Base-by-base conservation (phyloP, 2,329 filamentous ascomycete species). In the Claviceps sp. region DNA sequence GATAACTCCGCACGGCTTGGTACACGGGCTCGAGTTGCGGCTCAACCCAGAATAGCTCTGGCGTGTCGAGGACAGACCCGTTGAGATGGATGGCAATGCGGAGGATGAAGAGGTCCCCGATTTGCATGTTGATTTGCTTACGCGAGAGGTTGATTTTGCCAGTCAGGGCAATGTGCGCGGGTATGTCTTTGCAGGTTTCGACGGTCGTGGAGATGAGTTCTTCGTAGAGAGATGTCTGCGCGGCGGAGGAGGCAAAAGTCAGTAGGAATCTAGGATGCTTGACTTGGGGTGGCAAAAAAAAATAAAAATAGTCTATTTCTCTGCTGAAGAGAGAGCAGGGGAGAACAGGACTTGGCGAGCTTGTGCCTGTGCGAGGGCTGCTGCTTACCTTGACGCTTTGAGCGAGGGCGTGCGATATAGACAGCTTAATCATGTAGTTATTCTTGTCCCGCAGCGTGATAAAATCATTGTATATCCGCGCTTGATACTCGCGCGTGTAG, bases 381-480 rank as follows among this genome's bases (percentile, higher is more conserved):
- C 9, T 48, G 55, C 62, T 47, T 66, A 84, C 83, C 78, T 98
- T 97, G 63, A 97, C 93, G 57, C 88, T 95, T 68, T 98, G 93
- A 0, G 91, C 87, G 47, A 98, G 74, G 2, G 93, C 93, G 71
- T 98, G 93, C 16, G 89, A 95, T 64, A 97, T 97, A 52, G 91
- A 89, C 40, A 97, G 75, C 71, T 97, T 97, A 59, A 86, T 94
- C 93, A 97, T 97, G 72, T 97, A 95, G 68, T 95, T 95, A 62
- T 84, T 84, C 70, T 95, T 95, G 62, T 97, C 91, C 48, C 90
- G 79, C 55, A 98, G 70, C 2, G 88, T 93, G 68, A 98, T 98
- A 62, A 98, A 98, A 69, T 98, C 93, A 69, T 98, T 98, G 77
- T 98, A 98, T 67, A 98, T 98, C 49, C 93, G 85, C 22, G 93